Evolutionary conservation across 1,284 basidiomycete species (phyloP).

Genomic region (Lentinula novae-zelandiae): DNA sequence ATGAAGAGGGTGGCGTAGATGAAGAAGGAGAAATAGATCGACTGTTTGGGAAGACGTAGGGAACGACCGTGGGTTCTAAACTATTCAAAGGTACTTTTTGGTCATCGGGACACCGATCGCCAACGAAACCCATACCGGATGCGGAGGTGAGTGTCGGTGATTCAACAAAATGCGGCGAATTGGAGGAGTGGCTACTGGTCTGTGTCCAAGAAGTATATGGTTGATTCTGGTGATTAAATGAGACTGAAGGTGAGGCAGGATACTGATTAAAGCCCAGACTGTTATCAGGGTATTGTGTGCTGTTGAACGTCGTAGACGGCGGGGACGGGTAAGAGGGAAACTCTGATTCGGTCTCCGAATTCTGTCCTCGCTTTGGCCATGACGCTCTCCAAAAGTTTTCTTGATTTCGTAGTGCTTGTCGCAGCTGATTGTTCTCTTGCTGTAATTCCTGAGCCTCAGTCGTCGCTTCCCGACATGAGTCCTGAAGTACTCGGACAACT

Average conservation of each 20-base stretch:
- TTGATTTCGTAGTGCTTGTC: constrained; percentile 61
- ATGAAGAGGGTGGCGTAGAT: constrained; percentile 63
- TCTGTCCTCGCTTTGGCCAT: constrained; percentile 56
- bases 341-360: constrained; percentile 45
- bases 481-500: constrained; percentile 77
- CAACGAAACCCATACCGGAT: constrained; percentile 49
- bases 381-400: constrained; percentile 69
- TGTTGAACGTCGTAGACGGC: constrained; percentile 28
- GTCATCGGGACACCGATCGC: constrained; percentile 51
- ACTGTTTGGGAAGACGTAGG: constrained; percentile 64
- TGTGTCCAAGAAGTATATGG: constrained; percentile 1
- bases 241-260: constrained; percentile 20
- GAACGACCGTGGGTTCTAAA: constrained; percentile 43
- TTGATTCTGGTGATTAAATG: neutral
- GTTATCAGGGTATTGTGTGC: constrained; percentile 36
- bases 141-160: constrained; percentile 54
- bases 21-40: constrained; percentile 70
- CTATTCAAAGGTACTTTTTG: constrained; percentile 55
- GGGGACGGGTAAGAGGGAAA: constrained; percentile 51
- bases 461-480: constrained; percentile 68
- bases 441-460: constrained; percentile 53
- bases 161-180: constrained; percentile 52
- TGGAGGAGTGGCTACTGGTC: constrained; percentile 40
- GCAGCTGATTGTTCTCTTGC: constrained; percentile 61
- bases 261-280: constrained; percentile 44